phyloP scores from a whole-genome alignment of 345 rosid genomes.

The Populus euphratica region DNA sequence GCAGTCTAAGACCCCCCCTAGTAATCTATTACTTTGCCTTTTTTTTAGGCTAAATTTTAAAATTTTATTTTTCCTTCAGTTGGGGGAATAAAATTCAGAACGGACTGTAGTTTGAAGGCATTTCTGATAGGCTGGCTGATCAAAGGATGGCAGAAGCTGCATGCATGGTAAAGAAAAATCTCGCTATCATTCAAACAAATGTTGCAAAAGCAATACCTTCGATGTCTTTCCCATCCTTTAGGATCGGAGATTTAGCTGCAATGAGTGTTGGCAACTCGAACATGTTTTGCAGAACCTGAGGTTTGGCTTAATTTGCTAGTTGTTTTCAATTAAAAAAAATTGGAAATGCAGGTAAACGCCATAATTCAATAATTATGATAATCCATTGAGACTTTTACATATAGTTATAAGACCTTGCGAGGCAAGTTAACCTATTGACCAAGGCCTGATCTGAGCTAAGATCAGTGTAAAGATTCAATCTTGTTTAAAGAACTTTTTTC shows the following conservation, averaged over 20 bases:
- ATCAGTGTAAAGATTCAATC: too few relatives aligned
- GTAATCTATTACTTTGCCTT: not conserved
- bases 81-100: slow-evolving; percentile 13
- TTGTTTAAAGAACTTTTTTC: too few relatives aligned
- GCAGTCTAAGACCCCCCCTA: not conserved
- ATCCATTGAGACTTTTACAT: too few relatives aligned
- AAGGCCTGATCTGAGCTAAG: too few relatives aligned
- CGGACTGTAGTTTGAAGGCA: not conserved
- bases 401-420: too few relatives aligned
- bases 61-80: not conserved
- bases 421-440: too few relatives aligned
- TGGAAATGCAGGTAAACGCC: too few relatives aligned
- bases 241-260: not conserved
- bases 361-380: too few relatives aligned
- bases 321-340: too few relatives aligned
- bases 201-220: not conserved
- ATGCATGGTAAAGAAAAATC: not conserved
- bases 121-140: not conserved
- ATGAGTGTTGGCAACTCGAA: not conserved
- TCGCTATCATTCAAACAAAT: too few relatives aligned
- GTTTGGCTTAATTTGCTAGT: not conserved
- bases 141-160: not conserved
- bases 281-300: not conserved
- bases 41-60: not conserved
- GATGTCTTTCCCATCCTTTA: not conserved